Percentiles rank a stretch among this genome's conserved stretches.
Evolutionary conservation across 2,329 filamentous ascomycete species (phyloP).

Genomic region (Pezicula neosporulosa): DNA sequence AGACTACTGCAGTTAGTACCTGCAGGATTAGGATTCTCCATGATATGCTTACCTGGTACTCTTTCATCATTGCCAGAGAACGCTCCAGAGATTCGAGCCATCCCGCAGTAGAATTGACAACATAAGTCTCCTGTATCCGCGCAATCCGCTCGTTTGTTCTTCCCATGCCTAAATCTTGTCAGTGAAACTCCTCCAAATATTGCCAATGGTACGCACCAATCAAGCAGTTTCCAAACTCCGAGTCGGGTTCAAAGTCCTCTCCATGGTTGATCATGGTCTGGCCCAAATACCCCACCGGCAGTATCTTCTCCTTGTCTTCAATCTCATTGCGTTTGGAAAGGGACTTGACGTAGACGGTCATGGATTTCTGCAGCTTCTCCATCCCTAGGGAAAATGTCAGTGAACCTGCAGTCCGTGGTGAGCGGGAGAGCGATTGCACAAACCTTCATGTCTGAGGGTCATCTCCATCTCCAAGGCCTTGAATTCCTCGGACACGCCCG

Average conservation of each 20-base stretch:
- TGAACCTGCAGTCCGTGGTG: background rate
- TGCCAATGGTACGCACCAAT: constrained; percentile 46
- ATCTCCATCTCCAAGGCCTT: constrained; percentile 87
- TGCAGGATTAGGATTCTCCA: constrained; percentile 7
- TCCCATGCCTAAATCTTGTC: constrained; percentile 58
- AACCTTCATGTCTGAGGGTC: constrained; percentile 84
- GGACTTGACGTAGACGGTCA: constrained; percentile 84
- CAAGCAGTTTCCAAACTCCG: constrained; percentile 86
- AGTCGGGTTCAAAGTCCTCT: constrained; percentile 88
- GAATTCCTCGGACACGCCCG: constrained; percentile 85
- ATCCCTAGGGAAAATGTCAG: constrained; percentile 60
- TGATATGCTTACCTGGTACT: constrained; percentile 72
- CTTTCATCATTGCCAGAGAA: constrained; percentile 91
- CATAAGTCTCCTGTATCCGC: constrained; percentile 79
- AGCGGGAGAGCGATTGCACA: constrained; percentile 18
- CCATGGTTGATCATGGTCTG: constrained; percentile 84
- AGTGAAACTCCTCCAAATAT: constrained; percentile 6
- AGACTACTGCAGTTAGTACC: constrained; percentile 40
- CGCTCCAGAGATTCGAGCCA: constrained; percentile 93
- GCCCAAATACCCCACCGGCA: constrained; percentile 77
- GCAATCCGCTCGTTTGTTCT: constrained; percentile 85
- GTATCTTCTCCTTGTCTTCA: constrained; percentile 83
- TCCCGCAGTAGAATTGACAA: constrained; percentile 70
- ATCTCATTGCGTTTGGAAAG: constrained; percentile 77
- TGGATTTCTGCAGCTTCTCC: constrained; percentile 84